A percentile compares a stretch with the other conserved stretches of the same genome.
Conservation (phyloP, 495 filamentous ascomycete species). For the Gamarada debralockiae region DNA sequence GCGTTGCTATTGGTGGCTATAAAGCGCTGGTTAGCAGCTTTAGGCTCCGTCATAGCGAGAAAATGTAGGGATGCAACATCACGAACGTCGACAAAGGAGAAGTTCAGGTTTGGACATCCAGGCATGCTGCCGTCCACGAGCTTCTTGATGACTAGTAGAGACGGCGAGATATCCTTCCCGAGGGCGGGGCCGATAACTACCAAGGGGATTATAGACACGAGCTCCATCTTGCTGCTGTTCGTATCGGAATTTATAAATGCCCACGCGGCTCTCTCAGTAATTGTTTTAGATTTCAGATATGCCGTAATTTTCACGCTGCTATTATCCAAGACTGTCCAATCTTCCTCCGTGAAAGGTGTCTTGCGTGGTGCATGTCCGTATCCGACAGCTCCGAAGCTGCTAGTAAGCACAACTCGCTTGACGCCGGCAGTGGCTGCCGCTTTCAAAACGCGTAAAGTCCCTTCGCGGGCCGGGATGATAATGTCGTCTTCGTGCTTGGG, state of each 20-base stretch:
- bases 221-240: conserved; percentile 1
- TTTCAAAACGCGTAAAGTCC: conserved; percentile 7
- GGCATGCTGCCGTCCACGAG: conserved; percentile 7
- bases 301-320: background rate
- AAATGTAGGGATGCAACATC: conserved; percentile 8
- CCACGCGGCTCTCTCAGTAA: conserved; percentile 28
- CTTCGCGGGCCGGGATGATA: conserved; percentile 9
- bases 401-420: conserved; percentile 4
- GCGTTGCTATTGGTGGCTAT: background rate
- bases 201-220: background rate
- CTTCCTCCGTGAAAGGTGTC: conserved; percentile 6
- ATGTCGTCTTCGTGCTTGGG: conserved; percentile 5
- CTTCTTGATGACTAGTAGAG: conserved; percentile 2
- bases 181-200: conserved; percentile 1
- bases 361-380: background rate
- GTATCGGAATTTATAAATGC: conserved; percentile 7
- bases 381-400: background rate
- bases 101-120: background rate
- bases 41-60: background rate
- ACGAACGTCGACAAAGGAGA: conserved; percentile 5
- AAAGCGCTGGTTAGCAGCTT: conserved; percentile 3
- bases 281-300: conserved; percentile 26
- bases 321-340: conserved; percentile 4
- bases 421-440: background rate
- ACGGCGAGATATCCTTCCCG: background rate